Conservation (phyloP, 2,329 filamentous ascomycete genomes). For the Scolecobasidium constrictum region DNA sequence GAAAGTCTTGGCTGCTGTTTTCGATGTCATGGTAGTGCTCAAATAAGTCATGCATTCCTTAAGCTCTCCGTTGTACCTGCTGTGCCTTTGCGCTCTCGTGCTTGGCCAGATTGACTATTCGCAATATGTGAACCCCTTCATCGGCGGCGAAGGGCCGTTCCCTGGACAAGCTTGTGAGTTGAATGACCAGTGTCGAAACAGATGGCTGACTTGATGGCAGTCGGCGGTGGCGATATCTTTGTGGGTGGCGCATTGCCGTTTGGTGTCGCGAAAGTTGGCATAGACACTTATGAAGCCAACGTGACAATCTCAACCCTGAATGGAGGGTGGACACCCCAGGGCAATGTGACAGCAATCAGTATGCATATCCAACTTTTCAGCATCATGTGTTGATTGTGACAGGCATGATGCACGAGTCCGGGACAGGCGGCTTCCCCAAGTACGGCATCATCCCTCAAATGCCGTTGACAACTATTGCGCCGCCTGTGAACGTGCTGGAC, state of each 20-base stretch:
- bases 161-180: not conserved
- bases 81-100: too few species aligned
- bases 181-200: not conserved
- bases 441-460: constrained; percentile 25
- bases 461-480: constrained; percentile 17
- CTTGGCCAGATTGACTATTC: not conserved
- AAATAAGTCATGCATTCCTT: too few species aligned
- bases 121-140: not conserved
- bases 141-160: not conserved
- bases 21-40: too few species aligned
- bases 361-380: too few species aligned
- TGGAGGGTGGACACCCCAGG: constrained; percentile 19
- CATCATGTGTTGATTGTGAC: too few species aligned
- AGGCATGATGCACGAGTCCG: constrained; percentile 10
- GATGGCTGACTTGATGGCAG: not conserved
- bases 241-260: constrained; percentile 17
- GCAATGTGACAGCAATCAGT: constrained; percentile 23
- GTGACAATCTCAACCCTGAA: constrained; percentile 19
- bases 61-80: too few species aligned
- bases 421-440: constrained; percentile 10
- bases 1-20: too few species aligned
- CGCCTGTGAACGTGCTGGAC: constrained; percentile 39
- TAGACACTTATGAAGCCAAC: not conserved
- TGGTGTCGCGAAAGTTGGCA: not conserved
- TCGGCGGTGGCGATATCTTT: constrained; percentile 22